These are phyloP conservation scores for Ogataea glucozyma DNA, from an alignment of 805 yeast species.

Conservation along the genomic window DNA sequence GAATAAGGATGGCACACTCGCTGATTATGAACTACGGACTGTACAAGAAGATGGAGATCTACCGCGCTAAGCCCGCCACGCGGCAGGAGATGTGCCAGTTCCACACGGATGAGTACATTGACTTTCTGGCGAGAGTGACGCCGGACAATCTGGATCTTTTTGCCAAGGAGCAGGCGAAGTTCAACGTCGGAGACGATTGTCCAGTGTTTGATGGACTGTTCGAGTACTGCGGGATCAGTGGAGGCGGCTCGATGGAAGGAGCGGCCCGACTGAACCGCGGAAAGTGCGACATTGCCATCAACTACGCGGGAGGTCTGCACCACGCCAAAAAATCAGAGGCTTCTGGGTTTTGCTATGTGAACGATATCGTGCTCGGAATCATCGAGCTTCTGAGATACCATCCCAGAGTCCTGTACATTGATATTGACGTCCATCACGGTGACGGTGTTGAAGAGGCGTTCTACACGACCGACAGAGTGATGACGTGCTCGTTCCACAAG, in stretches of 20 bases:
- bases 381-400: constrained; percentile 76
- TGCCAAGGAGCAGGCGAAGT: constrained; percentile 83
- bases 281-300: constrained; percentile 87
- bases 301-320: constrained; percentile 92
- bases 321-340: constrained; percentile 92
- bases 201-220: constrained; percentile 80
- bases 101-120: constrained; percentile 96
- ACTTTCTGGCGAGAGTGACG: constrained; percentile 83
- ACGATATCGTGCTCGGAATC: constrained; percentile 86
- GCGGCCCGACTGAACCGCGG: constrained; percentile 79
- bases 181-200: constrained; percentile 95
- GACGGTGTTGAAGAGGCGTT: constrained; percentile 96
- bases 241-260: constrained; percentile 91
- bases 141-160: constrained; percentile 90
- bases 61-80: constrained; percentile 96
- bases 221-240: constrained; percentile 74
- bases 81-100: constrained; percentile 98
- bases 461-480: constrained; percentile 86
- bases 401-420: constrained; percentile 84
- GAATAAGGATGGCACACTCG: constrained; percentile 98
- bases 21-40: constrained; percentile 95
- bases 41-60: constrained; percentile 95
- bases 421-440: constrained; percentile 91
- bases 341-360: constrained; percentile 86
- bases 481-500: constrained; percentile 89